Evolutionary conservation across 2,329 filamentous ascomycete genomes (phyloP).

Genomic region (Aspergillus glaucus): DNA sequence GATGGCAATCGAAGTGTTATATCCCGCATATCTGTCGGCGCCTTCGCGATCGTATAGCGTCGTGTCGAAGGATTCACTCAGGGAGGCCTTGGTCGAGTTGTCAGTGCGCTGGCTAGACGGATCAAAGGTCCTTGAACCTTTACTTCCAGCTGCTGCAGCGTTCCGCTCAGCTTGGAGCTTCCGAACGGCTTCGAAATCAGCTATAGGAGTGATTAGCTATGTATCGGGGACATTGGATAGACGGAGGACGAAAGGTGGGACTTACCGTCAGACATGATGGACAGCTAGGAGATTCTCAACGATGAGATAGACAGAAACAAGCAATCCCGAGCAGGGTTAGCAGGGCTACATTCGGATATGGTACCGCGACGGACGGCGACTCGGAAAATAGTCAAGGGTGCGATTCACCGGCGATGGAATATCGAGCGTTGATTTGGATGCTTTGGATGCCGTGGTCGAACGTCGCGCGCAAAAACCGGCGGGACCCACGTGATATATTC

Average conservation of each 20-base stretch:
- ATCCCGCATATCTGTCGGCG: constrained; percentile 77
- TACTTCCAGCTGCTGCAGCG: constrained; percentile 67
- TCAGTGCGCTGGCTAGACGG: constrained; percentile 73
- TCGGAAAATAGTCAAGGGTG: constrained; percentile 16
- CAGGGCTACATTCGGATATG: constrained; percentile 31
- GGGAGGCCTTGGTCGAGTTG: constrained; percentile 79
- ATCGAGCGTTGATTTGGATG: constrained; percentile 11
- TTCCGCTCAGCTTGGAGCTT: constrained; percentile 91
- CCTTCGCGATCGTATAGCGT: constrained; percentile 76
- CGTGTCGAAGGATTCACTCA: constrained; percentile 80
- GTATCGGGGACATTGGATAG: constrained; percentile 4
- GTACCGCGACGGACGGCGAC: constrained; percentile 24
- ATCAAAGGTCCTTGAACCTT: constrained; percentile 75
- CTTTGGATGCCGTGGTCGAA: not conserved
- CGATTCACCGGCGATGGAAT: constrained; percentile 5
- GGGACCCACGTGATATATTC: not conserved
- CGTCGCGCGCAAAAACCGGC: not conserved
- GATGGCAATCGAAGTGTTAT: constrained; percentile 80
- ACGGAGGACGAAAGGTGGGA: constrained; percentile 7
- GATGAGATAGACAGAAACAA: constrained; percentile 16
- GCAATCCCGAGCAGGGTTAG: constrained; percentile 21
- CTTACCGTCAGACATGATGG: constrained; percentile 42
- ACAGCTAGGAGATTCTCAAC: constrained; percentile 14
- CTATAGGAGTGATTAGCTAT: constrained; percentile 33
- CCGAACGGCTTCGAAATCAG: constrained; percentile 81